Evolutionary conservation across 148 eudicot genomes (phyloP).

Genomic region (Nepenthes gracilis): DNA sequence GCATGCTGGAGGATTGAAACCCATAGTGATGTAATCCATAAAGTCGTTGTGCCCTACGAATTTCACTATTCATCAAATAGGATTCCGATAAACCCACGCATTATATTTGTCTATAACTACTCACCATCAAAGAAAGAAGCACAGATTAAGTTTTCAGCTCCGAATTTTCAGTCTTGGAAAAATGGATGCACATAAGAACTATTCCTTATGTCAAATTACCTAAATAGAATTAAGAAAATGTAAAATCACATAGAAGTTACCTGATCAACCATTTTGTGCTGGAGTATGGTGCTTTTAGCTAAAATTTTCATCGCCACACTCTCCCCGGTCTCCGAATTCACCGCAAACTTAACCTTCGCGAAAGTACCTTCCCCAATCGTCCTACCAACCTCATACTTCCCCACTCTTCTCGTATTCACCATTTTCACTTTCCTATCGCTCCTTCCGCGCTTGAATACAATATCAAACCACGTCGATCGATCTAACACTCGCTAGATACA

Average conservation of each 20-base stretch:
- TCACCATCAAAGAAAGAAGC: too few species aligned
- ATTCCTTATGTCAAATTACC: background rate
- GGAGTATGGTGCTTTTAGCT: conserved; percentile 70
- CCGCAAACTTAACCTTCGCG: conserved; percentile 78
- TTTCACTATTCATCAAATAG: too few species aligned
- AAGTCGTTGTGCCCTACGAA: too few species aligned
- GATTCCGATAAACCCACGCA: too few species aligned
- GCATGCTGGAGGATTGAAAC: too few species aligned
- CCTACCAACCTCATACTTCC: conserved; percentile 77
- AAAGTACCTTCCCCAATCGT: conserved; percentile 85
- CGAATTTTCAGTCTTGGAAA: too few species aligned
- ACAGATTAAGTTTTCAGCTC: too few species aligned
- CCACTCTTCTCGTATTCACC: conserved; percentile 41
- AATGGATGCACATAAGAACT: too few species aligned
- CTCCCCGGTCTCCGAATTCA: conserved; percentile 58
- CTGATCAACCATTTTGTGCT: conserved; percentile 92
- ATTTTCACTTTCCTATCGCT: conserved; percentile 7
- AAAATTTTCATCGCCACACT: conserved; percentile 75
- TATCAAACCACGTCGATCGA: too few species aligned
- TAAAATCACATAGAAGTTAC: conserved; percentile 12
- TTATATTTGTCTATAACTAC: too few species aligned
- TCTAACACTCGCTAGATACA: too few species aligned
- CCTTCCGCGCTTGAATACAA: background rate
- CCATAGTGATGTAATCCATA: too few species aligned
- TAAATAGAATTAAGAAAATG: background rate